A percentile compares a stretch with the other conserved stretches of the same genome.
Conservation (phyloP, 2,329 filamentous ascomycete species). For the Penicillium concentricum region DNA sequence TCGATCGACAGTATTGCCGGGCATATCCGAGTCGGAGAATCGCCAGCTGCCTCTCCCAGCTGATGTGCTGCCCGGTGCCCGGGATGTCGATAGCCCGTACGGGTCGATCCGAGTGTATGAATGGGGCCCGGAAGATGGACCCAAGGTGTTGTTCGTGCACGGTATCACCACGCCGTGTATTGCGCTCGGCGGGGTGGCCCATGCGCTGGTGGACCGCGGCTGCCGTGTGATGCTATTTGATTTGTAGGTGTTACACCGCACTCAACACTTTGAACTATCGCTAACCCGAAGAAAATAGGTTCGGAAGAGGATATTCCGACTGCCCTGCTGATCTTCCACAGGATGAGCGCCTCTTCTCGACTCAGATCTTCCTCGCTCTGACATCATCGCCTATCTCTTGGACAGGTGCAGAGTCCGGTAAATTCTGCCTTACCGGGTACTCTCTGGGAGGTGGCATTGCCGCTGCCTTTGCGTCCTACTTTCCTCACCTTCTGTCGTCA, state of each 20-base stretch:
- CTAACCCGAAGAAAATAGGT: constrained; percentile 21
- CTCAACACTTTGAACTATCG: not conserved
- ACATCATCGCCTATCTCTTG: constrained; percentile 68
- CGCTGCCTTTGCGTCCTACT: constrained; percentile 67
- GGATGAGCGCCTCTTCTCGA: constrained; percentile 69
- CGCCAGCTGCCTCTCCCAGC: constrained; percentile 62
- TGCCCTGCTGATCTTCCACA: constrained; percentile 65
- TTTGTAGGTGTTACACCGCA: constrained; percentile 39
- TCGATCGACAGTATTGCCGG: constrained; percentile 32
- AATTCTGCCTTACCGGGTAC: constrained; percentile 74
- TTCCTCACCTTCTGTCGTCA: constrained; percentile 65
- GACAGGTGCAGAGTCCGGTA: constrained; percentile 52
- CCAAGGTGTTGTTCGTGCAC: constrained; percentile 73
- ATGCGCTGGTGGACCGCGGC: constrained; percentile 62
- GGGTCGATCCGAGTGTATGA: constrained; percentile 74
- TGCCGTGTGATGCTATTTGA: constrained; percentile 78
- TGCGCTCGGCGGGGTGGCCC: constrained; percentile 64
- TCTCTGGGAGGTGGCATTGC: constrained; percentile 75
- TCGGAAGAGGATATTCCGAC: constrained; percentile 74
- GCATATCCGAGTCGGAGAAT: constrained; percentile 38
- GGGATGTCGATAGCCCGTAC: constrained; percentile 63
- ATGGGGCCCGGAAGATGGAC: constrained; percentile 70
- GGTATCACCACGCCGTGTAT: constrained; percentile 79
- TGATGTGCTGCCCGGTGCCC: constrained; percentile 60
- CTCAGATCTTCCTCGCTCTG: constrained; percentile 69